Evolutionary conservation across 495 filamentous ascomycete species (phyloP), one percentile per base, ranked within the genome.

Genomic region (Podospora sp.): DNA sequence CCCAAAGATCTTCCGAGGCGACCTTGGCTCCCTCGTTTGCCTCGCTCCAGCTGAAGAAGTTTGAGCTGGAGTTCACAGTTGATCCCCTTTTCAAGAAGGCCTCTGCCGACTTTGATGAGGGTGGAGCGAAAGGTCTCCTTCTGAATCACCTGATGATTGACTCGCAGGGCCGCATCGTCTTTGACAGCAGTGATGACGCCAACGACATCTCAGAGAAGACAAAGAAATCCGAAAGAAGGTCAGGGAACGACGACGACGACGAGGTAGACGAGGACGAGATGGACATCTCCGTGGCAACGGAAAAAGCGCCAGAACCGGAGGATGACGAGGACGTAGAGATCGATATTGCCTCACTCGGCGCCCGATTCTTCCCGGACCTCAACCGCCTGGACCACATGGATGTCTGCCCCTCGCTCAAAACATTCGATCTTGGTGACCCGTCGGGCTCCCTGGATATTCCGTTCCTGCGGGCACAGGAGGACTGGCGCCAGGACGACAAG

Each of bases 51-150:
- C 83, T 98, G 57, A 98, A 99, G 76, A 98, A 98, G 73, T 92
- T 98, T 68, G 95, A 99, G 69, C 86, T 98, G 35, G 95, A 99
- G 73, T 97, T 99, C 68, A 90, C 93, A 1, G 95, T 99, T 25
- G 95, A 99, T 72, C 95, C 95, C 3, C 80, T 99, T 8, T 99
- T 98, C 86, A 98, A 98, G 75, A 99, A 99, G 72, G 96, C 93
- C 0, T 94, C 94, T 2, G 95, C 95, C 24, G 95, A 99, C 76
- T 98, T 98, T 73, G 95, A 99, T 73, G 95, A 99, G 80, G 95
- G 95, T 25, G 95, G 95, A 60, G 96, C 96, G 20, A 99, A 98
- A 79, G 95, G 95, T 2, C 83, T 99, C 36, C 82, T 99, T 22
- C 82, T 99, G 20, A 99, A 99, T 76, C 93, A 98, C 77, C 84